Percentiles rank a stretch among this genome's conserved stretches.
These are phyloP conservation scores for Leccinellum albellum DNA, from an alignment of 768 basidiomycete genomes.

Conservation along the genomic window DNA sequence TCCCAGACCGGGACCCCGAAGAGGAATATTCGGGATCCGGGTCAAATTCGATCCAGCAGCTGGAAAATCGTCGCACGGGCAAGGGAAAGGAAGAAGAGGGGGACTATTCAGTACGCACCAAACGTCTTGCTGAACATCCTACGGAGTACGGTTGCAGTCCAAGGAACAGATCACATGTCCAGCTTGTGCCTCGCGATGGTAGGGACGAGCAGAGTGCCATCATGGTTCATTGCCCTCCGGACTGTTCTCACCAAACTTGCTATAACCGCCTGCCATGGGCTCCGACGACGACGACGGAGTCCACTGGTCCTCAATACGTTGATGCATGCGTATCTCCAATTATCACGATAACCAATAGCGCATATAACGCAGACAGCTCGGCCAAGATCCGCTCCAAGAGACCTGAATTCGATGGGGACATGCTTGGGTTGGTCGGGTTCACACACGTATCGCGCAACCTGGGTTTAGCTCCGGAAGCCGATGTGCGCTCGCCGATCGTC, in stretches of 20 bases:
- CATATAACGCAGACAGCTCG: not conserved
- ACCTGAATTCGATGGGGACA: not conserved
- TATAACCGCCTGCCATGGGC: not conserved
- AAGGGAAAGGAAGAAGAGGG: conserved; percentile 3
- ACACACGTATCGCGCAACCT: conserved; percentile 11
- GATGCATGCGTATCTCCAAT: conserved; percentile 29
- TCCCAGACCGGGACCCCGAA: conserved; percentile 6
- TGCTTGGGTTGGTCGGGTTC: conserved; percentile 7
- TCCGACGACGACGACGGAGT: not conserved
- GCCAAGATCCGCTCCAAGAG: not conserved
- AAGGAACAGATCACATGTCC: conserved; percentile 21
- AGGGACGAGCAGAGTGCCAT: conserved; percentile 10
- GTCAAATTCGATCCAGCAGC: not conserved
- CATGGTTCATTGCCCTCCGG: conserved; percentile 16
- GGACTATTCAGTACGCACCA: not conserved
- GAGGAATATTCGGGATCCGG: not conserved
- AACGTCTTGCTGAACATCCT: conserved; percentile 1
- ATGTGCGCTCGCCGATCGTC: conserved; percentile 29
- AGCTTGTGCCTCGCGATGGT: conserved; percentile 16
- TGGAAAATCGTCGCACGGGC: not conserved
- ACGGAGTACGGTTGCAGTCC: not conserved
- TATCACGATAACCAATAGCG: conserved; percentile 1
- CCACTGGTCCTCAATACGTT: conserved; percentile 16
- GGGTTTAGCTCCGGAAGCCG: conserved; percentile 11
- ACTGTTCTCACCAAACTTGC: conserved; percentile 19